Base-by-base conservation (phyloP, 2,329 filamentous ascomycete species). In the Ramularia endophylla region DNA sequence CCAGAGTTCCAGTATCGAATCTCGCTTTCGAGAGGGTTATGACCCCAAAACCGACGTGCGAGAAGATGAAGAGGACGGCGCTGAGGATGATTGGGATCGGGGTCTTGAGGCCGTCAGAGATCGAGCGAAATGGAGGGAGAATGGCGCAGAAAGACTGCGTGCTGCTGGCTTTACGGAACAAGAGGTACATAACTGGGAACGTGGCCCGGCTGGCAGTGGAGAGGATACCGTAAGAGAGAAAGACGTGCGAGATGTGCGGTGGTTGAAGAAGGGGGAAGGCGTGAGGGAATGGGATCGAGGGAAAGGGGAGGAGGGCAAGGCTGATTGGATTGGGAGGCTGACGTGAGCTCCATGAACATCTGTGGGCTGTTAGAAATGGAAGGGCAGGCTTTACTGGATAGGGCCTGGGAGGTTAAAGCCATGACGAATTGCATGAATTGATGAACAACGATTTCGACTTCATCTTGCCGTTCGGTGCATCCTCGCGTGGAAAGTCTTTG, bases 111-210 rank as follows among this genome's bases (percentile, higher is more conserved):
- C 82, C 4, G 72, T 87, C 41, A 77, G 83, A 28, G 87, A 94
- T 59, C 79, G 87, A n/a, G 78, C 86, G 51, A 81, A 81, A 51
- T 88, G 85, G 78, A 81, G 79, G 55, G 74, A 81, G 48, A 78
- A 81, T 52, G 86, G 87, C 20, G 85, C 85, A 5, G 81, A 88
- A 38, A 71, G 88, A 43, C 66, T 95, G 45, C 80, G 80, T 25
- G 78, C 77, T 15, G 87, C 86, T 0, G 89, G 88, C 0, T 94
- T 94, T 57, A 79, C 77, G 1, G 84, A 88, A 12, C 77, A 80
- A 4, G 78, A 88, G 55, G 78, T 95, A 44, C 72, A 74, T 54
- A 80, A 80, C 49, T 87, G 83, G 79, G 80, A 83, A 60, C 75
- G 77, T 16, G 69, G 72, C n/a, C 1, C 22, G 6, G 22, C 22